Conservation (phyloP, 2,329 filamentous ascomycete species). For the Penicillium sp. region DNA sequence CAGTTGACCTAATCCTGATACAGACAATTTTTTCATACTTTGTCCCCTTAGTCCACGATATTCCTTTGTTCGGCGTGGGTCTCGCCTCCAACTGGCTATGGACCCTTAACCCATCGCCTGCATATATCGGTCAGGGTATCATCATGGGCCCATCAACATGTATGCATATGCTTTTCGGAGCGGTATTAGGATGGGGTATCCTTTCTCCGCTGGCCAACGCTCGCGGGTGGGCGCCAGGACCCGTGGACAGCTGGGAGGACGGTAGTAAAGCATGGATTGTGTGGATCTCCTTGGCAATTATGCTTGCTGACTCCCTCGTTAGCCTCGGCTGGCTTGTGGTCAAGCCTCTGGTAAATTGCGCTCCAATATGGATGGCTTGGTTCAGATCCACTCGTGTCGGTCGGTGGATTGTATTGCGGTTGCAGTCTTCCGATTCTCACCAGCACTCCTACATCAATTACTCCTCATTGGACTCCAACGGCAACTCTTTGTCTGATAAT, state of each 20-base stretch:
- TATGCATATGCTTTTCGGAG: slow-evolving; percentile 90
- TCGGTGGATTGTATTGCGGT: slow-evolving; percentile 25
- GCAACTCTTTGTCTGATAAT: slow-evolving; percentile 3
- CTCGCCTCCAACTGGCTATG: slow-evolving; percentile 84
- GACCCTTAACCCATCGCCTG: slow-evolving; percentile 95
- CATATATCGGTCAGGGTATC: slow-evolving; percentile 94
- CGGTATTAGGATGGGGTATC: slow-evolving; percentile 83
- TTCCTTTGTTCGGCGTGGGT: slow-evolving; percentile 78
- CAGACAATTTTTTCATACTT: slow-evolving; percentile 88
- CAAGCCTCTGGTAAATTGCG: slow-evolving; percentile 58
- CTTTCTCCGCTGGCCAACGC: slow-evolving; percentile 84
- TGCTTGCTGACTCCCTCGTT: slow-evolving; percentile 89
- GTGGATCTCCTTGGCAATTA: slow-evolving; percentile 93
- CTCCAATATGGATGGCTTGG: slow-evolving; percentile 33
- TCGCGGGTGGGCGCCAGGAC: slow-evolving; percentile 83
- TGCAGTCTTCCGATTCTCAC: slow-evolving; percentile 12
- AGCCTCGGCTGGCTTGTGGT: slow-evolving; percentile 77
- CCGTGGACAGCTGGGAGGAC: slow-evolving; percentile 81
- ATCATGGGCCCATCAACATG: slow-evolving; percentile 98
- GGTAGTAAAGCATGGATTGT: slow-evolving; percentile 99
- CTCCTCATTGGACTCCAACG: slow-evolving; percentile 25
- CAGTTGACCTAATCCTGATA: neutral
- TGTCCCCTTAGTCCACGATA: slow-evolving; percentile 74
- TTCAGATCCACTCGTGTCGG: slow-evolving; percentile 30
- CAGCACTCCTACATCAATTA: slow-evolving; percentile 31